Conservation (phyloP, 2,329 filamentous ascomycete genomes). For the Myriosclerotinia duriaeana region DNA sequence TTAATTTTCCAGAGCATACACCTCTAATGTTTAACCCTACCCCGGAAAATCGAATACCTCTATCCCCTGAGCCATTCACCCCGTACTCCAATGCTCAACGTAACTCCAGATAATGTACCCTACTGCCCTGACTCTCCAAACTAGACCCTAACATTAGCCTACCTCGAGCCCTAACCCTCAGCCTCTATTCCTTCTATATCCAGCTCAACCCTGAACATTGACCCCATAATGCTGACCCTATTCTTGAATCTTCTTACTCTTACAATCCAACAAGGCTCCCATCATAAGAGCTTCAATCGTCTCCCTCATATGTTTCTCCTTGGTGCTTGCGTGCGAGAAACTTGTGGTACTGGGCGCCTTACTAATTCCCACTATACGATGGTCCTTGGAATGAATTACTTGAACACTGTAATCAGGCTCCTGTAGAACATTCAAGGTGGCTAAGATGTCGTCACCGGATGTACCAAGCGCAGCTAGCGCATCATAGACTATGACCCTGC, state of each 20-base stretch:
- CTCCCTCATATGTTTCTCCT: neutral
- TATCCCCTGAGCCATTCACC: too few relatives aligned
- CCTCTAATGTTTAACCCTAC: too few relatives aligned
- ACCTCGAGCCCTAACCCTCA: too few relatives aligned
- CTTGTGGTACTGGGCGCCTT: neutral
- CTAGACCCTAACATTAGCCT: too few relatives aligned
- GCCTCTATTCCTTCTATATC: too few relatives aligned
- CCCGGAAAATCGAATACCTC: too few relatives aligned
- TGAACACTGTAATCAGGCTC: neutral
- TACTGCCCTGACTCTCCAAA: too few relatives aligned
- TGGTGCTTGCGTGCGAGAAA: neutral
- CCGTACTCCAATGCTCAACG: too few relatives aligned
- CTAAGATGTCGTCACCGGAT: conserved; percentile 33
- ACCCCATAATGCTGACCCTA: neutral
- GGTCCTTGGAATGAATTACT: neutral
- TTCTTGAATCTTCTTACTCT: neutral
- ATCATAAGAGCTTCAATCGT: conserved; percentile 1
- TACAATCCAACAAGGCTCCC: conserved; percentile 9
- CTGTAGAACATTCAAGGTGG: conserved; percentile 28
- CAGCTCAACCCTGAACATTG: too few relatives aligned
- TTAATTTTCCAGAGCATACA: too few relatives aligned
- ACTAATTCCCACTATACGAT: neutral
- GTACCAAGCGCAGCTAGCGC: conserved; percentile 37
- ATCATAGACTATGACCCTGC: conserved; percentile 36
- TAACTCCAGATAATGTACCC: too few relatives aligned